These are phyloP conservation scores for Raddia guianensis DNA, from an alignment of 176 grass and related monocot genomes.

Conservation along the genomic window DNA sequence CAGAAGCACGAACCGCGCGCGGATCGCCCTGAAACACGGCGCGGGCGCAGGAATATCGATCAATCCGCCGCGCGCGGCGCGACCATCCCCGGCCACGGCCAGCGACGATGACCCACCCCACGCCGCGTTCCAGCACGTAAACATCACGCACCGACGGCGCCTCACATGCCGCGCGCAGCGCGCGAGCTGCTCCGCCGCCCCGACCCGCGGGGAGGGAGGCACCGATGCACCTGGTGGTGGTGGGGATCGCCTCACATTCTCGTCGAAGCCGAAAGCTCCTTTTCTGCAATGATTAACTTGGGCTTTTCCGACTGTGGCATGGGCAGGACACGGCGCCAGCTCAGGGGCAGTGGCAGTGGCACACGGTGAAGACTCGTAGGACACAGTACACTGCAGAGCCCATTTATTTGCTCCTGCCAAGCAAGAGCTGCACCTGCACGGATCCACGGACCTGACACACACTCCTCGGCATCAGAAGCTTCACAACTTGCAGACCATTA, in stretches of 20 bases:
- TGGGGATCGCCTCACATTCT: background rate
- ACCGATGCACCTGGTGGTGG: background rate
- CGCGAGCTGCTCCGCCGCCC: background rate
- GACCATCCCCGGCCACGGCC: background rate
- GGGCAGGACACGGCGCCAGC: too few relatives aligned
- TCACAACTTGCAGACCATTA: too few relatives aligned
- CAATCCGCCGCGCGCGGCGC: constrained; percentile 5
- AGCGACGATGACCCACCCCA: background rate
- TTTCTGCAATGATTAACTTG: constrained; percentile 2
- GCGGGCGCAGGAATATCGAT: background rate
- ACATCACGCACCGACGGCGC: background rate
- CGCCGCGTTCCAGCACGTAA: background rate
- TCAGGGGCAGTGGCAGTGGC: too few relatives aligned
- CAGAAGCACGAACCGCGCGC: too few relatives aligned
- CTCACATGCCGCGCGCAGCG: background rate
- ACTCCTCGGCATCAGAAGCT: too few relatives aligned
- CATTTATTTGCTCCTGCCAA: too few relatives aligned
- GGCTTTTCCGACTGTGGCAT: background rate
- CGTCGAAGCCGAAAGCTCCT: constrained; percentile 4
- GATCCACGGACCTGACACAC: too few relatives aligned
- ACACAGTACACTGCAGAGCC: too few relatives aligned
- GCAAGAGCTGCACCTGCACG: too few relatives aligned
- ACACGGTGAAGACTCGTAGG: too few relatives aligned
- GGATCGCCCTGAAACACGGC: background rate
- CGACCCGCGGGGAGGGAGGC: background rate